These are phyloP conservation scores for Boletus sp. DNA, from an alignment of 768 basidiomycete species.

Conservation along the genomic window DNA sequence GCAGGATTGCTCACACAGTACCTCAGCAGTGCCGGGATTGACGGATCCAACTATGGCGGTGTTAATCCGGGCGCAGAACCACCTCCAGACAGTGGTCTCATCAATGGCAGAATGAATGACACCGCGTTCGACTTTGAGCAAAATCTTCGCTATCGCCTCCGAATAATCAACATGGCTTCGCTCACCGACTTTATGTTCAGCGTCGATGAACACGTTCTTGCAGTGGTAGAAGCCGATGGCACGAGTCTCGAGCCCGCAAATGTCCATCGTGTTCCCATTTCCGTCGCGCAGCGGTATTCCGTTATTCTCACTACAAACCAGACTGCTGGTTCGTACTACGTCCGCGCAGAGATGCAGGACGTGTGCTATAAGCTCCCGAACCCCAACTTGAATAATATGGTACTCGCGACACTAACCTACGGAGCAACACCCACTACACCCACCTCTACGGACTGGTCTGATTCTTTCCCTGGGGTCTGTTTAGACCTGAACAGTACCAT, in stretches of 20 bases:
- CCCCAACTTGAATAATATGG: conserved; percentile 27
- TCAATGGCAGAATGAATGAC: conserved; percentile 30
- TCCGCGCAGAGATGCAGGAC: conserved; percentile 38
- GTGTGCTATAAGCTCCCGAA: conserved; percentile 31
- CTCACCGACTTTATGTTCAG: conserved; percentile 46
- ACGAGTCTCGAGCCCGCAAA: conserved; percentile 37
- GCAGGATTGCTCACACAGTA: conserved; percentile 29
- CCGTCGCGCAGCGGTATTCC: conserved; percentile 50
- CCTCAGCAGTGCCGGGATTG: conserved; percentile 25
- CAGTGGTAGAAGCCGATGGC: conserved; percentile 49
- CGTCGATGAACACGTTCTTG: conserved; percentile 44
- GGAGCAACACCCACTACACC: conserved; percentile 25
- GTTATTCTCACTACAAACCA: conserved; percentile 43
- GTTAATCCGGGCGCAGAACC: conserved; percentile 34
- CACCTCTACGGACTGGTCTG: conserved; percentile 27
- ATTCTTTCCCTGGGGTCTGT: conserved; percentile 21
- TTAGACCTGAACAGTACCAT: conserved; percentile 29
- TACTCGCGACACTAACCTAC: conserved; percentile 29
- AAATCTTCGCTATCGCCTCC: conserved; percentile 42
- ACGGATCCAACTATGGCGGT: conserved; percentile 30
- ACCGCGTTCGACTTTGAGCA: conserved; percentile 33
- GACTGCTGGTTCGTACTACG: conserved; percentile 32
- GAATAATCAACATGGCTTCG: conserved; percentile 45
- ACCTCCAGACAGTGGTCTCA: conserved; percentile 36
- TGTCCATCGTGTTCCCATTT: conserved; percentile 39